Conservation (phyloP, 2,329 filamentous ascomycete species). For the Pseudocercospora macadamiae region DNA sequence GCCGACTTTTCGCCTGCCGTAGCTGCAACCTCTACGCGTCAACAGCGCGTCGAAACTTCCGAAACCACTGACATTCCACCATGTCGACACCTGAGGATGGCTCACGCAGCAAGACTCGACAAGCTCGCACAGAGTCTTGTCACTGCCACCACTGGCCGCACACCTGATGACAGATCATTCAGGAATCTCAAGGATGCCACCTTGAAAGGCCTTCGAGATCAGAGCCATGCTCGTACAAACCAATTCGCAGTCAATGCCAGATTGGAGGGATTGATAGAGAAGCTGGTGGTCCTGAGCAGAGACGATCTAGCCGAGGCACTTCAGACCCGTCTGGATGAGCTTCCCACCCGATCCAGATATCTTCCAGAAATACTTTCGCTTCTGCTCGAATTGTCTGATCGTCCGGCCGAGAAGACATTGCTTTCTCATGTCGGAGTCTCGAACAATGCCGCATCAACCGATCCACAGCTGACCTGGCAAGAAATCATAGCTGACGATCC, state of each 20-base stretch:
- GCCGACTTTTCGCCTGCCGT: not conserved
- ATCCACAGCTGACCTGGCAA: conserved; percentile 68
- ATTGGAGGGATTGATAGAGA: conserved; percentile 69
- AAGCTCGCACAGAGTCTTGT: conserved; percentile 73
- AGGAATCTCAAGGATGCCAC: conserved; percentile 44
- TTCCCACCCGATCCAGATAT: conserved; percentile 64
- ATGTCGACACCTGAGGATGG: conserved; percentile 57
- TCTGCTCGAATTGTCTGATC: conserved; percentile 78
- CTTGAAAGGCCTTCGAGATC: conserved; percentile 43
- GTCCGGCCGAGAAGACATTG: conserved; percentile 69
- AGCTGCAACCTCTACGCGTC: not conserved
- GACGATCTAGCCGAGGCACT: conserved; percentile 78
- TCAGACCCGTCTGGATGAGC: conserved; percentile 59
- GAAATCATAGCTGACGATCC: conserved; percentile 78
- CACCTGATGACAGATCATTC: conserved; percentile 34
- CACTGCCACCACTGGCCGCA: conserved; percentile 60
- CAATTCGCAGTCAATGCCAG: conserved; percentile 51
- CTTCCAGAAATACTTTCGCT: conserved; percentile 79
- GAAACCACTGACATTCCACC: conserved; percentile 1
- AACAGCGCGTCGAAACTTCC: not conserved
- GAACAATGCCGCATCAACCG: conserved; percentile 47
- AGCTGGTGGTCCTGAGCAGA: conserved; percentile 77
- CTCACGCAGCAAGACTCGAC: conserved; percentile 67
- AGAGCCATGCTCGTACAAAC: conserved; percentile 50
- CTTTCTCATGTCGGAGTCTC: not conserved